Percentiles rank a stretch among this genome's conserved stretches.
phyloP scores from a whole-genome alignment of 2,329 filamentous ascomycete genomes.

The Aspergillus hortae region DNA sequence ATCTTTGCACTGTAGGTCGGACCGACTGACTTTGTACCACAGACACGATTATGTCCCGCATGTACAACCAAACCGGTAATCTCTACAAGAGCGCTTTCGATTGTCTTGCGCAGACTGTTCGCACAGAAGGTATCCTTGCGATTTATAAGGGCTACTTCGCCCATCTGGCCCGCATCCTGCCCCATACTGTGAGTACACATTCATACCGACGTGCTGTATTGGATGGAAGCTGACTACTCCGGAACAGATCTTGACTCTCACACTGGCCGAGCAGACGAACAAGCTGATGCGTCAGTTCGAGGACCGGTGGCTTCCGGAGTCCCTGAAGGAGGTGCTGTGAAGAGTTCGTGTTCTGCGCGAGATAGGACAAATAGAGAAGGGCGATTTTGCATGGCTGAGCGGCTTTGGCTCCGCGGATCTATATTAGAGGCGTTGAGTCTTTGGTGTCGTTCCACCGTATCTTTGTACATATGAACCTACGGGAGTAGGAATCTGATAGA shows the following conservation, averaged over 20 bases:
- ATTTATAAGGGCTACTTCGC: conserved; percentile 98
- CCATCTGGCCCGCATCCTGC: conserved; percentile 87
- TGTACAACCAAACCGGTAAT: conserved; percentile 98
- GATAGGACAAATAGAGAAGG: not conserved
- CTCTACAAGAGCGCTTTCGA: conserved; percentile 93
- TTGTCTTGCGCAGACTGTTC: conserved; percentile 84
- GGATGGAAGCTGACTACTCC: conserved; percentile 17
- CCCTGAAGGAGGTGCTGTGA: conserved; percentile 47
- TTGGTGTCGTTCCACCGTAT: not conserved
- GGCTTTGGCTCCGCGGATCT: conserved; percentile 9
- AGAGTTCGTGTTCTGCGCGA: not conserved
- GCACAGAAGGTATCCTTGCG: conserved; percentile 84
- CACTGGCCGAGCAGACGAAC: conserved; percentile 93
- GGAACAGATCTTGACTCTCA: conserved; percentile 74
- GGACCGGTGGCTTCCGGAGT: conserved; percentile 50
- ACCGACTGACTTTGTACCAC: not conserved
- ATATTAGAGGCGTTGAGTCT: conserved; percentile 17
- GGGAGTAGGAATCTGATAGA: not conserved
- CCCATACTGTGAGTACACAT: conserved; percentile 66
- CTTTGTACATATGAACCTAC: conserved; percentile 11
- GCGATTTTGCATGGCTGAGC: not conserved
- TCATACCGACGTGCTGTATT: too few species aligned
- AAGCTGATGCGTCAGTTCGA: conserved; percentile 84
- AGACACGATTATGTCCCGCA: conserved; percentile 97
- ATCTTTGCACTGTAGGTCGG: not conserved